Evolutionary conservation across 2,329 filamentous ascomycete species (phyloP), one percentile per base, ranked within the genome.

Genomic region (Saccharata proteae): DNA sequence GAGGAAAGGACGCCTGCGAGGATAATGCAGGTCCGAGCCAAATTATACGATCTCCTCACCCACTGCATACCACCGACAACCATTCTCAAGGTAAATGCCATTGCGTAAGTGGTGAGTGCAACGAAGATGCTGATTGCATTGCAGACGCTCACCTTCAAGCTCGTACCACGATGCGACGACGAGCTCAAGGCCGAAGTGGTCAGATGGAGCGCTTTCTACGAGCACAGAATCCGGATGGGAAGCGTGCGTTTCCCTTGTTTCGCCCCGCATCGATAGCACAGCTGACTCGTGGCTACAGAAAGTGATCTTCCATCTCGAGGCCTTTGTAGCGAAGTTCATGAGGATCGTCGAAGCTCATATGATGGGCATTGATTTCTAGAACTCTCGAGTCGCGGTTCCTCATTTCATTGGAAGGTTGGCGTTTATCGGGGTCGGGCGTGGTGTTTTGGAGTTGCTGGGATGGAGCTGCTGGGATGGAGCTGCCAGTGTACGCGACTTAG

Each of bases 281-380:
- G n/a, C 13, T 15, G 5, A 7, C 6, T 9, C 14, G 17, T 18
- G 26, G 12, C 15, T 41, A 35, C 37, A 65, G 57, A 98, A 98
- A 67, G 81, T 93, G 36, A 96, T 98, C 40, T 98, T 98, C 58
- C 92, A 98, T 51, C 64, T 98, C 4, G 92, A 98, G 59, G 90
- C 90, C 3, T 98, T 98, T 58, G 90, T 98, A 36, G 88, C 88
- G 36, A 96, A 94, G 62, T 93, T 96, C 54, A 96, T 98, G 88
- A 74, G 88, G 45, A 74, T 96, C 43, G 72, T 88, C 40, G 90
- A 98, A 64, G n/a, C 29, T 12, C 29, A 36, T 16, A 19, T 32
- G 3, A 36, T 36, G 34, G 34, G 34, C n/a, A 24, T 36, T 22
- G 34, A 36, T 21, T 30, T 30, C 17, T 30, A 16, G n/a, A n/a